These are phyloP conservation scores for Byssochlamys sp. DNA, from an alignment of 2,329 filamentous ascomycete species.

Conservation along the genomic window DNA sequence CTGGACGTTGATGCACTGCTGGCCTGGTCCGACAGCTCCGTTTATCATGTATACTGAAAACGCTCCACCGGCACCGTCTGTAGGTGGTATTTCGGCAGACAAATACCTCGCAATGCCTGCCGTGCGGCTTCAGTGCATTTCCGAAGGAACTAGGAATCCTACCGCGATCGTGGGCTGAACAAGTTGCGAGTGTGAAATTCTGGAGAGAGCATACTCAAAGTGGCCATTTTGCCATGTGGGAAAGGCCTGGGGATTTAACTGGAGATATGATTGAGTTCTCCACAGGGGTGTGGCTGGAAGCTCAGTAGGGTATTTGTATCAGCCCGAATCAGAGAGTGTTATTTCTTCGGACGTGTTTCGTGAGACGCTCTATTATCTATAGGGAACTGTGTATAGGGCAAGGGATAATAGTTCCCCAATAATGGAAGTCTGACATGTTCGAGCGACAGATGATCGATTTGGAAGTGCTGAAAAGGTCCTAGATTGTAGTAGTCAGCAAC, in stretches of 20 bases:
- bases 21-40: slow-evolving; percentile 10
- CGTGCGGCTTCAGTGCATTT: slow-evolving; percentile 14
- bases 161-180: slow-evolving; percentile 13
- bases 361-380: background rate
- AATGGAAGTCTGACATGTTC: no score
- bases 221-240: slow-evolving; percentile 11
- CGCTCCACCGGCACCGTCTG: background rate
- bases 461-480: no score
- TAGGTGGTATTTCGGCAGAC: slow-evolving; percentile 7
- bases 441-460: no score
- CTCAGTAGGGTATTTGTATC: background rate
- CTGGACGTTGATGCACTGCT: slow-evolving; percentile 21
- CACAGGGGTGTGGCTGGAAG: background rate
- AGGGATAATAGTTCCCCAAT: no score
- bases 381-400: no score
- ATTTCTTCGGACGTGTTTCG: background rate
- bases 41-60: slow-evolving; percentile 12
- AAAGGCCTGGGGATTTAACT: background rate
- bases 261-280: background rate
- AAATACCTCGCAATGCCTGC: slow-evolving; percentile 9
- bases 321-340: background rate
- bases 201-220: slow-evolving; percentile 13
- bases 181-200: slow-evolving; percentile 12
- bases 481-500: no score
- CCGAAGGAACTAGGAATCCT: slow-evolving; percentile 12